Percentiles rank a stretch among this genome's conserved stretches.
Evolutionary conservation across 1,139 yeast genomes (phyloP).

Genomic region (Yamadazyma sp.): DNA sequence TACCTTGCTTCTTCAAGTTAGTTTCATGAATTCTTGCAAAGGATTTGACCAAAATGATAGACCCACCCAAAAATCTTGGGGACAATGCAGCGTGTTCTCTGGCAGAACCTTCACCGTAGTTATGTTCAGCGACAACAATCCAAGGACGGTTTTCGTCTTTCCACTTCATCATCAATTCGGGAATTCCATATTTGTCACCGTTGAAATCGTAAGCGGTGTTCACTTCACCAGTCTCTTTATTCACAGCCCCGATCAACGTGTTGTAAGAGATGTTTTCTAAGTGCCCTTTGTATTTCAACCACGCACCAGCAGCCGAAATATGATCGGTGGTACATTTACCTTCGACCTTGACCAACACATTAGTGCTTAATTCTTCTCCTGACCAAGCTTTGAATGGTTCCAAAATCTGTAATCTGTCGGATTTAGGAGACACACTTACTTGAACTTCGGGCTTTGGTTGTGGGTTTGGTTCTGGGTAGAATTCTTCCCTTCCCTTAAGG

Average conservation of each 20-base stretch:
- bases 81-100: conserved; percentile 98
- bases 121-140: conserved; percentile 96
- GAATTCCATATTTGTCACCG: conserved; percentile 76
- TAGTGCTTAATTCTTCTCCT: conserved; percentile 75
- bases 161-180: conserved; percentile 97
- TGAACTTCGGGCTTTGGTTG: conserved; percentile 66
- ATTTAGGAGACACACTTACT: conserved; percentile 73
- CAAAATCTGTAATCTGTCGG: conserved; percentile 72
- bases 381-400: conserved; percentile 89
- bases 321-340: conserved; percentile 99
- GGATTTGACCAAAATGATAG: conserved; percentile 84
- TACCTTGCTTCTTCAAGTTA: too few relatives aligned
- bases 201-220: conserved; percentile 87
- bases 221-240: conserved; percentile 94
- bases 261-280: conserved; percentile 92
- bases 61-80: conserved; percentile 91
- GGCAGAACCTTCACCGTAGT: conserved; percentile 98
- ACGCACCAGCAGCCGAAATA: conserved; percentile 98
- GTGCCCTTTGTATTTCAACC: conserved; percentile 98
- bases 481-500: conserved; percentile 75
- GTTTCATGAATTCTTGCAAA: conserved; percentile 56
- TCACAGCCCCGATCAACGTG: conserved; percentile 95
- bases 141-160: conserved; percentile 81
- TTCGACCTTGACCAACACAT: conserved; percentile 83
- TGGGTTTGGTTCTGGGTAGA: conserved; percentile 84